phyloP scores from a whole-genome alignment of 106 monocot genomes.

The Phalaenopsis equestris region DNA sequence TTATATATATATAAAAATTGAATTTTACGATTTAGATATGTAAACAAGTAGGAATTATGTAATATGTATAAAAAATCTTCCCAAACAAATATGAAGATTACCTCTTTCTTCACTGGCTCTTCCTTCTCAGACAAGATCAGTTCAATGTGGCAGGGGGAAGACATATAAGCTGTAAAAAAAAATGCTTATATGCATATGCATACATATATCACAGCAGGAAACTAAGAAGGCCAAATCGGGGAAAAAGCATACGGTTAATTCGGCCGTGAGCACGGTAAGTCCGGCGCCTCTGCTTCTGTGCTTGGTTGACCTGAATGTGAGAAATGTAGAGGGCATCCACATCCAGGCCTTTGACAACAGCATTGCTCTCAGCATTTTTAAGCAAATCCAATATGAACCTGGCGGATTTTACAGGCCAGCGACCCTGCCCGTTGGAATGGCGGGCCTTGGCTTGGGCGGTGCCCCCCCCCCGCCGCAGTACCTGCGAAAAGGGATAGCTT shows the following conservation, averaged over 20 bases:
- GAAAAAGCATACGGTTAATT: conserved; percentile 45
- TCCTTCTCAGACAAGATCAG: conserved; percentile 72
- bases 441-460: conserved; percentile 79
- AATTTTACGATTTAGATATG: too few species aligned
- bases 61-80: too few species aligned
- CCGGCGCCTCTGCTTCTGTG: conserved; percentile 59
- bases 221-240: neutral
- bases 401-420: conserved; percentile 63
- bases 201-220: neutral
- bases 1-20: too few species aligned
- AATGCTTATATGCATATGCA: neutral
- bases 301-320: conserved; percentile 76
- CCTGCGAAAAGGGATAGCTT: conserved; percentile 84
- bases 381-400: conserved; percentile 61
- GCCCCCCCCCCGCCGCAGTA: conserved; percentile 78
- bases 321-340: conserved; percentile 50
- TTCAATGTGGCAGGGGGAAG: conserved; percentile 76
- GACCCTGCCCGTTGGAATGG: conserved; percentile 88
- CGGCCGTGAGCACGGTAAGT: conserved; percentile 75
- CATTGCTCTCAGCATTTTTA: conserved; percentile 73
- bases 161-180: conserved; percentile 52
- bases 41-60: too few species aligned
- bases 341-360: conserved; percentile 66
- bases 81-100: conserved; percentile 6
- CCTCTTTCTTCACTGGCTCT: conserved; percentile 77